Conservation (phyloP, 352 stramenopile genomes). For the Saprolegnia diclina region DNA sequence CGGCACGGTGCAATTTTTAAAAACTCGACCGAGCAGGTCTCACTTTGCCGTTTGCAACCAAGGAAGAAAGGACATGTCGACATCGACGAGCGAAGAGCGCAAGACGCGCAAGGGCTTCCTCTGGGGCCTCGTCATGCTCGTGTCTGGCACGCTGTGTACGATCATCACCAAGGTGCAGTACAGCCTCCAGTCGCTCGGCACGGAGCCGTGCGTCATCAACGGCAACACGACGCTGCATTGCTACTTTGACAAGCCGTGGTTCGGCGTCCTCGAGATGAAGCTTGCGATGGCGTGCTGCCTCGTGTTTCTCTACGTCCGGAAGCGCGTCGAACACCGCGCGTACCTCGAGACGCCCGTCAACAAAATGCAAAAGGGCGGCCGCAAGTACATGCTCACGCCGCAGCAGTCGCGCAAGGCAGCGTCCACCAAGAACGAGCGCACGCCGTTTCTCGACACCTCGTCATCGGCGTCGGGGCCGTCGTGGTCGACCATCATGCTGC, state of each 20-base stretch:
- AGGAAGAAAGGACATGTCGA: not conserved
- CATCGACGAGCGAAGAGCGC: constrained; percentile 4
- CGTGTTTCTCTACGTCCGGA: constrained; percentile 63
- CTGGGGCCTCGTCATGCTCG: constrained; percentile 59
- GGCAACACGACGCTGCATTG: constrained; percentile 33
- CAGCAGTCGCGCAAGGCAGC: constrained; percentile 28
- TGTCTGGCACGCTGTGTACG: constrained; percentile 78
- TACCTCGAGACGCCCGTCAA: constrained; percentile 69
- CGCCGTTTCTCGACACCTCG: not conserved
- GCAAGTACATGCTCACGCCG: constrained; percentile 51
- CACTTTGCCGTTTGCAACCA: not conserved
- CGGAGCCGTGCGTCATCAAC: constrained; percentile 46
- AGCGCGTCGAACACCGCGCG: constrained; percentile 42
- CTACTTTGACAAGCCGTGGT: constrained; percentile 82
- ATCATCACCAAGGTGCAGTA: constrained; percentile 86
- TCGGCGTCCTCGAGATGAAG: constrained; percentile 83
- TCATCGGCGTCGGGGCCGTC: not conserved
- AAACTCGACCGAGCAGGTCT: too few relatives aligned
- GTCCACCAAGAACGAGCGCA: constrained; percentile 5
- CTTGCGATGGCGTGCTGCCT: constrained; percentile 74
- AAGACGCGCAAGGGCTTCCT: constrained; percentile 40
- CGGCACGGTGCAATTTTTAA: too few relatives aligned
- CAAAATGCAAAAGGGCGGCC: constrained; percentile 53
- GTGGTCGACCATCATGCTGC: constrained; percentile 26
- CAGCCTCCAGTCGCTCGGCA: constrained; percentile 48